Evolutionary conservation across 495 filamentous ascomycete genomes (phyloP).

Genomic region (Neurospora sp.): DNA sequence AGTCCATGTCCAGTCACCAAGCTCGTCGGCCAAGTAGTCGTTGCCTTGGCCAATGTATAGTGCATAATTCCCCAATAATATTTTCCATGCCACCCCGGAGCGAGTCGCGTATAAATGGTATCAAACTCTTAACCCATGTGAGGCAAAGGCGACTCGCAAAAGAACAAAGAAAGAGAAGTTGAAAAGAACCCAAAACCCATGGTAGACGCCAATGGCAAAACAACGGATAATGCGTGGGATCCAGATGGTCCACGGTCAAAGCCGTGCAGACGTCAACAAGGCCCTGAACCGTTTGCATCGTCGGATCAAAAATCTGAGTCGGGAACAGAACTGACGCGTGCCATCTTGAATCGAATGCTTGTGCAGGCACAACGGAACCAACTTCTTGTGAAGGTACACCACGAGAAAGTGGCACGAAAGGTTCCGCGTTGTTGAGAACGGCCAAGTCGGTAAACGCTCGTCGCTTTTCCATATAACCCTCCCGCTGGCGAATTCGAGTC

Average conservation of each 20-base stretch:
- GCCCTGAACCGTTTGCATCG: background rate
- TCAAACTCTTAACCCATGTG: conserved; percentile 2
- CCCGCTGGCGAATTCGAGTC: background rate
- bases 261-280: background rate
- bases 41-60: background rate
- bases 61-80: background rate
- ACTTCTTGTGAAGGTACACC: background rate
- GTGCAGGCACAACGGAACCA: background rate
- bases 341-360: background rate
- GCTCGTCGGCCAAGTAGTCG: background rate
- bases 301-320: background rate
- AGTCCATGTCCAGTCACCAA: conserved; percentile 1
- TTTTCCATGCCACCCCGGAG: background rate
- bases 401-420: background rate
- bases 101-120: conserved; percentile 3
- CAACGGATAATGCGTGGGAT: background rate
- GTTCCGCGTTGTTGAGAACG: background rate
- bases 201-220: background rate
- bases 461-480: background rate
- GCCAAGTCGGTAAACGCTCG: background rate
- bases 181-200: background rate
- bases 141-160: background rate
- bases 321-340: background rate
- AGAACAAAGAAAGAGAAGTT: background rate
- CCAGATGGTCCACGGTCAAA: background rate